Evolutionary conservation across 2,329 filamentous ascomycete genomes (phyloP).

Genomic region (Uncinocarpus reesii): DNA sequence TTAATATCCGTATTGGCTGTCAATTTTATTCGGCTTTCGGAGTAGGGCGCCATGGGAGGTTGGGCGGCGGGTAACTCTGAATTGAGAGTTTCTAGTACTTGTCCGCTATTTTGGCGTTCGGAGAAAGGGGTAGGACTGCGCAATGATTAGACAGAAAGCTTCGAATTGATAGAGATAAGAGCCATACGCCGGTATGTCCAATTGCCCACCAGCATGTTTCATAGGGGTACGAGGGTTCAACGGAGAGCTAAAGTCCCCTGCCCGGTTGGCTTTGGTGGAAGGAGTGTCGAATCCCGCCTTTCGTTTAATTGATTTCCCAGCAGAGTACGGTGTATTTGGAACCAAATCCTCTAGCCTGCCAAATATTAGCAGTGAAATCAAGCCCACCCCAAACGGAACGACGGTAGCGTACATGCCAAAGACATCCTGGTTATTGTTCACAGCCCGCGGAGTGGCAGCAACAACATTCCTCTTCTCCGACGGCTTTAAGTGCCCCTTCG

Average conservation of each 20-base stretch:
- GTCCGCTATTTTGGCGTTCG: conserved; percentile 67
- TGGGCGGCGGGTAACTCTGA: conserved; percentile 57
- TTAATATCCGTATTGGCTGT: conserved; percentile 80
- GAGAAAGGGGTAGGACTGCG: conserved; percentile 52
- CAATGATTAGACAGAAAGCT: conserved; percentile 15
- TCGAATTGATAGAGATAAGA: neutral
- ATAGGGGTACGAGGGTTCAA: conserved; percentile 32
- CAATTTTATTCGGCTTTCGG: conserved; percentile 70
- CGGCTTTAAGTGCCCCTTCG: conserved; percentile 52
- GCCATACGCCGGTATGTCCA: conserved; percentile 25
- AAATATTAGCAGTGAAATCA: conserved; percentile 5
- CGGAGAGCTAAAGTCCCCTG: conserved; percentile 43
- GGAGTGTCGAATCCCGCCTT: conserved; percentile 43
- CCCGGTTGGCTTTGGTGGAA: conserved; percentile 35
- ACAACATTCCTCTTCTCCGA: conserved; percentile 54
- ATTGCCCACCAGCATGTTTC: conserved; percentile 10
- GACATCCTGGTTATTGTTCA: conserved; percentile 52
- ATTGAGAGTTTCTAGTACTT: conserved; percentile 76
- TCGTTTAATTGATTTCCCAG: conserved; percentile 40
- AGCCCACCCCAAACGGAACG: neutral
- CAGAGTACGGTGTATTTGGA: conserved; percentile 48
- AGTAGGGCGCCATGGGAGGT: conserved; percentile 58
- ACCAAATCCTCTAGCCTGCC: conserved; percentile 56
- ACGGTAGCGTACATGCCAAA: conserved; percentile 60
- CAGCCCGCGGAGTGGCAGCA: conserved; percentile 49